Base-by-base conservation (phyloP, 768 basidiomycete genomes). In the Phaeotremella fagi region DNA sequence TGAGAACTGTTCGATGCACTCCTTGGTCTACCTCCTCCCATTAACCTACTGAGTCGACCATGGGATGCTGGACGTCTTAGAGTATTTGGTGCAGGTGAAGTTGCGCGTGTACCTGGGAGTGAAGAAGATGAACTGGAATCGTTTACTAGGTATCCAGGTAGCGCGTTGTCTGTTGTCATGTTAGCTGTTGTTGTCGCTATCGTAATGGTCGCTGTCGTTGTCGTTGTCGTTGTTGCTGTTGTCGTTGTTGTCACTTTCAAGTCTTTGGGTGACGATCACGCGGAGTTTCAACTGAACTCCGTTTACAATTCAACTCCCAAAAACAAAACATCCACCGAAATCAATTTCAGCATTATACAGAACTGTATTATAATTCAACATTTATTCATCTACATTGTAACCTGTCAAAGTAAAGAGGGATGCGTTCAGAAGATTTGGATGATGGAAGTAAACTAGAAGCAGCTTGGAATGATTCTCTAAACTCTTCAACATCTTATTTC, bases 391-490 rank as follows among this genome's bases (percentile, higher is more conserved):
- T n/a, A n/a, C n/a, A n/a, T n/a, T n/a, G n/a, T n/a, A n/a, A n/a
- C n/a, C n/a, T n/a, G n/a, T n/a, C n/a, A n/a, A n/a, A 46, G 22
- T 15, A 14, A 46, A 14, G 37, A 14, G 25, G 3, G 12, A 70
- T 70, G 68, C 55, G 61, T 33, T 46, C 60, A 31, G 69, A 66
- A 58, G 56, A 61, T 35, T 52, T 71, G 29, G 66, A 71, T 41
- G 84, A 85, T 76, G 84, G 84, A 55, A 81, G 80, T 55, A 81
- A 80, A 59, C 79, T 91, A 59, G 84, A 84, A 64, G 83, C 88
- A 73, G 83, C 86, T 36, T 92, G 90, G 89, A 82, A 83, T 59
- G 76, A 80, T 54, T 84, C 90, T 15, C 79, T 94, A 52, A 80
- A 79, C 62, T 79, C 81, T 55, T 88, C 90, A 47, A 85, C 90